Base-by-base conservation (phyloP, 2,329 filamentous ascomycete species). In the Penicillium hesseltinei region DNA sequence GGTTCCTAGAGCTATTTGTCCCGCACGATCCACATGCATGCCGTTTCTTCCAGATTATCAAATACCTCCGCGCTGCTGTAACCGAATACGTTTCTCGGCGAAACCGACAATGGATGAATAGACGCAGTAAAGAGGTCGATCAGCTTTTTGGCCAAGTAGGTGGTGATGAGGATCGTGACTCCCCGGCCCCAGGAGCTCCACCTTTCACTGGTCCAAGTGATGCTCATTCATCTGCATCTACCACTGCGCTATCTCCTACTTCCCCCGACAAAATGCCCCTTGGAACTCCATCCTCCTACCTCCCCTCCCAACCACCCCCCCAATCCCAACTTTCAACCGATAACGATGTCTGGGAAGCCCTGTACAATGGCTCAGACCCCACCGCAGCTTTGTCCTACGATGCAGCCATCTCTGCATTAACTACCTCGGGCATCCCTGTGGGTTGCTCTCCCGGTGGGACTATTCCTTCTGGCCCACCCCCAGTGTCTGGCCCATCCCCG, bases 91-190 rank as follows among this genome's bases (percentile, higher is more conserved):
- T 76, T 49, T 69, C 68, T 23, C 66, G 67, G 43, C 69, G 74
- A 5, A 75, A 74, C 36, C 71, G 71, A 23, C 67, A 72, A 54
- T 75, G 75, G 70, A 74, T 75, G 71, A 69, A 75, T 33, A 67
- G 63, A 15, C 68, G 74, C 44, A 73, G 74, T 53, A 69, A 66
- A 60, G 73, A 76, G 57, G 74, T 77, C 39, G 73, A 75, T 53
- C 74, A 75, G 59, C 72, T 77, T n/a, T 77, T 77, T 51, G 74
- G 74, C n/a, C 69, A 73, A 53, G 70, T 73, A 9, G 69, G 68
- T 4, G 60, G 63, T 23, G 36, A 53, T 15, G 59, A 51, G 8
- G 62, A 65, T 27, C 44, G 55, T n/a, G 44, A 38, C 33, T 42
- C 60, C 44, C 36, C 50, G n/a, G 35, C 58, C 11, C 39, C 61